Percentiles rank a stretch among this genome's conserved stretches.
Evolutionary conservation across 73 alveolate species (phyloP).

Genomic region (Effrenium voratum): DNA sequence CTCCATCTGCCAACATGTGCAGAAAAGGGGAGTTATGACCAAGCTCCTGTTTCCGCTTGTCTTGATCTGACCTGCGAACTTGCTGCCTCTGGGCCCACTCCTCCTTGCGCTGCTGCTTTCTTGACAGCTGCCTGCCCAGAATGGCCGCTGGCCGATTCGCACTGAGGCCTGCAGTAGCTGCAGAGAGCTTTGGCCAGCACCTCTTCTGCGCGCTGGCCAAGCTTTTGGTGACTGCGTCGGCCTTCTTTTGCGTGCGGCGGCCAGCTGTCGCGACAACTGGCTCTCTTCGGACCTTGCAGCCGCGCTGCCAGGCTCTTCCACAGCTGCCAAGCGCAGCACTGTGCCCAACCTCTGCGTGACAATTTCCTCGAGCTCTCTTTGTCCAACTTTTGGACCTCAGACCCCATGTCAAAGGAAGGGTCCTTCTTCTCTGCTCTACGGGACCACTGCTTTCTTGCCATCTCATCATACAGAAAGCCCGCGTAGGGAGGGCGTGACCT

Average conservation of each 20-base stretch:
- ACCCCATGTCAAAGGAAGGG: neutral
- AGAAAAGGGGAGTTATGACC: neutral
- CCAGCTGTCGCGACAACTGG: constrained; percentile 34
- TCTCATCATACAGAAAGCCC: neutral
- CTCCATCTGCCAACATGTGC: neutral
- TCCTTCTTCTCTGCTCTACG: constrained; percentile 32
- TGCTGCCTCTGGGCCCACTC: neutral
- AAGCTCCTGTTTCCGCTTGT: neutral
- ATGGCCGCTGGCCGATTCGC: neutral
- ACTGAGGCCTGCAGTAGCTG: neutral
- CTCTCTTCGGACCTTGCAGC: neutral
- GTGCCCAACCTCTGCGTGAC: constrained; percentile 12
- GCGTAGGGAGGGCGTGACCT: neutral
- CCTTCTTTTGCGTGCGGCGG: constrained; percentile 41
- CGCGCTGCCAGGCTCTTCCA: neutral
- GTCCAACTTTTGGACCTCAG: neutral
- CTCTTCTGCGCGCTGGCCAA: neutral
- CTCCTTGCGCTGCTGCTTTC: neutral
- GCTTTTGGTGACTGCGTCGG: neutral
- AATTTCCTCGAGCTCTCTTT: neutral
- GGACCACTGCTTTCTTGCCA: neutral
- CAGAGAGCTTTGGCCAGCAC: neutral
- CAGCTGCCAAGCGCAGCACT: neutral
- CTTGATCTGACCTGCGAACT: neutral
- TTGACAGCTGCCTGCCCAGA: neutral